Base-by-base conservation (phyloP, 257 asterid species). In the Primulina tabacum region DNA sequence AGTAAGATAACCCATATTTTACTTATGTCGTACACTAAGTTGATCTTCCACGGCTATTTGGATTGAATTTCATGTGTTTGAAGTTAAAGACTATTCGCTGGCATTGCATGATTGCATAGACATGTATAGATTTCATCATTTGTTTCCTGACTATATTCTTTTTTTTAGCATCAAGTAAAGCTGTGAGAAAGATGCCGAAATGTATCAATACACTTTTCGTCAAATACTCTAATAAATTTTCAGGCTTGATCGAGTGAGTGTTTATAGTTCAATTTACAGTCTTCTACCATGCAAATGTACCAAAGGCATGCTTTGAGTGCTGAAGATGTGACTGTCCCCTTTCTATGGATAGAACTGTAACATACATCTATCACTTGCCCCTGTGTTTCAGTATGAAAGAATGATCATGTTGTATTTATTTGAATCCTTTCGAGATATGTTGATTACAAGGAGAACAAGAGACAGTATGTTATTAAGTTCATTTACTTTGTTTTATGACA, bases 181-280 rank as follows among this genome's bases (percentile, higher is more conserved):
- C 90, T 71, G 86, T 86, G 35, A 69, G 73, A 60, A 92, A 89
- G 81, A 80, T 80, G 73, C 81, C 79, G 55, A 92, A 84, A 60
- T 88, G 92, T 43, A 76, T 90, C 14, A 94, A 89, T 78, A 88
- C 80, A 71, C 73, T 92, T 32, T 89, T 80, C 75, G 32, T 55
- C 77, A 78, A 82, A 72, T 92, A 89, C 76, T 90, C 94, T 20
- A 76, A 78, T 50, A 74, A 59, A 71, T 73, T 77, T 4, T 82
- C 89, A 55, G 78, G 79, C 68, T 16, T 80, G 73, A 92, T 92
- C 65, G 95, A 89, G 98, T 89, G 78, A 88, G 98, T 82, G 30
- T 60, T 33, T 47, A n/a, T 63, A 55, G 55, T 59, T 50, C 34
- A 20, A 47, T 62, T n/a, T 69, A 50, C 64, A 52, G 38, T 63